Base-by-base conservation (phyloP, 768 basidiomycete species). In the Phlebiopsis flavidoalba region DNA sequence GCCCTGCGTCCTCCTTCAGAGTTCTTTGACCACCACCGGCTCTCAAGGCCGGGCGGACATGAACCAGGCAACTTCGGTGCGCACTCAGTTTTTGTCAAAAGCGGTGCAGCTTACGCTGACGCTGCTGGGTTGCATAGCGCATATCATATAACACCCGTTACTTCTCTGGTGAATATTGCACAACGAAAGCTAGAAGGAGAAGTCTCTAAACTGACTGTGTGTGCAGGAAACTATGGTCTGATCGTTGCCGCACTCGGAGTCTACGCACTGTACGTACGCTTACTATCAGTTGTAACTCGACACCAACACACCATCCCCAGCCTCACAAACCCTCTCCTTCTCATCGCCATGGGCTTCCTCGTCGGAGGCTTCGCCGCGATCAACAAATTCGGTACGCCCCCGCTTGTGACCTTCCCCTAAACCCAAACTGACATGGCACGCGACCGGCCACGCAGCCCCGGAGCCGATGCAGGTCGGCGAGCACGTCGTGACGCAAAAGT, bases 81-180 rank as follows among this genome's bases (percentile, higher is more conserved):
- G 86, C 75, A 31, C 47, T 37, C 36, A n/a, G 24, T 36, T 47
- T 36, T 49, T 31, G 4, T 37, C 40, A 26, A 15, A 43, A 4
- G n/a, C n/a, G n/a, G 21, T 35, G 52, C 24, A 62, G 31, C 58
- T 53, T 53, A 52, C 22, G 19, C 43, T 33, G 59, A 19, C 22
- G 14, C 53, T 22, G 55, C 22, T 56, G 48, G 26, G 26, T 31
- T 31, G 26, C 26, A 31, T 69, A 94, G 93, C 86, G 93, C 61
- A 91, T 95, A 82, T 91, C 92, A 22, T 94, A 96, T 79, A 96
- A 96, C 77, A 94, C 93, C 45, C 87, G 90, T 53, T 92, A 91
- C 71, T 92, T 91, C 75, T 92, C 90, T 60, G 88, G 87, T 87
- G 62, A 58, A 71, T 61, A 17, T 0, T 12, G 15, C 26, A 8